phyloP scores from a whole-genome alignment of 2,329 filamentous ascomycete species.

The Zymoseptoria brevis region DNA sequence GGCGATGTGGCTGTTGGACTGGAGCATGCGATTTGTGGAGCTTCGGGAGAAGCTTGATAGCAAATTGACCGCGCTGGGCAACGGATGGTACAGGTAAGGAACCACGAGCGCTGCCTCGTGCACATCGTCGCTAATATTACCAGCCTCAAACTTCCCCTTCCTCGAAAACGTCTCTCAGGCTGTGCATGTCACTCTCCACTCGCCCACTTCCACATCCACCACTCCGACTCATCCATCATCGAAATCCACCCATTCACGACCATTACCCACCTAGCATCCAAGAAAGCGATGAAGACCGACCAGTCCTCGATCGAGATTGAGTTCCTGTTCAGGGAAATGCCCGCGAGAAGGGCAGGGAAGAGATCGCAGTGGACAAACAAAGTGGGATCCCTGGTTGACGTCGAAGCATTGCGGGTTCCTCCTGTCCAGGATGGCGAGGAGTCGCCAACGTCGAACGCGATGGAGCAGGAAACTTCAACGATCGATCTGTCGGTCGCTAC shows the following conservation, averaged over 20 bases:
- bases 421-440: neutral
- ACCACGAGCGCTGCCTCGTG: neutral
- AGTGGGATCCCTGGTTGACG: neutral
- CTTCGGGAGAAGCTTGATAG: conserved; percentile 6
- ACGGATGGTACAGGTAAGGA: conserved; percentile 10
- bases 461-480: neutral
- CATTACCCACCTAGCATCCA: conserved; percentile 7
- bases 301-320: neutral
- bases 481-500: neutral
- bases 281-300: conserved; percentile 1
- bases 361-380: neutral
- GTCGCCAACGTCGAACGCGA: neutral
- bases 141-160: conserved; percentile 8
- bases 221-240: conserved; percentile 2
- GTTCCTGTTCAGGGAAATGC: neutral
- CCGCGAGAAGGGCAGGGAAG: neutral
- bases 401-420: neutral
- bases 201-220: conserved; percentile 12
- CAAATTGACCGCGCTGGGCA: conserved; percentile 3
- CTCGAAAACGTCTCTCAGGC: conserved; percentile 8
- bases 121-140: neutral
- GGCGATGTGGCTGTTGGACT: conserved; percentile 12
- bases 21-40: conserved; percentile 8
- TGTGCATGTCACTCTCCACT: conserved; percentile 10
- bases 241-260: conserved; percentile 13